Evolutionary conservation across 2,329 filamentous ascomycete genomes (phyloP), one percentile per base, ranked within the genome.

Genomic region (Phoma herbarum): DNA sequence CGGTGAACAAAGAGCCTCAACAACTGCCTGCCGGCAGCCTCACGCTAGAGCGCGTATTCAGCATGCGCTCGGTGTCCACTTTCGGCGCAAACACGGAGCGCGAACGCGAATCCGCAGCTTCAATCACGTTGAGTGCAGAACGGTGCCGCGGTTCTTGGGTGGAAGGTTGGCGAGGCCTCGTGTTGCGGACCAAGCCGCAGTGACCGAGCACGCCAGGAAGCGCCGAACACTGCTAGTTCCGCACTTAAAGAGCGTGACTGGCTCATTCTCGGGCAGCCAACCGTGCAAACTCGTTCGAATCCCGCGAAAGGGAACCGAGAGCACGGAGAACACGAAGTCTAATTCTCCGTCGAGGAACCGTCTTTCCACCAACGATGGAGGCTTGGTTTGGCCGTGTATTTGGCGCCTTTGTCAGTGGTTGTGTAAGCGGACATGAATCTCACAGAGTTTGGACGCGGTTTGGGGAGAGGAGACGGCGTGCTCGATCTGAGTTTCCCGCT

Each of bases 121-220:
- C 12, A n/a, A 3, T 26, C 29, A n/a, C 8, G 5, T 4, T 44
- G 12, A 45, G 31, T 39, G 37, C 22, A 20, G n/a, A 49, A 57
- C 50, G 35, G n/a, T 44, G 35, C 48, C 39, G 43, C 43, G 41
- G 16, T 45, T 37, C 14, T 10, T 20, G 22, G 3, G 8, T 5
- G 16, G 10, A 18, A 23, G 4, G 22, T 28, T 44, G 14, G 41
- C 28, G 10, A 16, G 22, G 22, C 28, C 23, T 52, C 50, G 50
- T 45, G 44, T 52, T 52, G 49, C 55, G 55, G 55, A 35, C 51
- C 35, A 35, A 35, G 25, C 48, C 55, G 48, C 28, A 12, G 3
- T 12, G 51, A 23, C 16, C 16, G 12, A 5, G 41, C 12, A 25
- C 22, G 41, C 41, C 22, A 43, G 39, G 11, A 11, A 8, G 39